Conservation (phyloP, 1,284 basidiomycete species). For the Hymenochaete sp. region DNA sequence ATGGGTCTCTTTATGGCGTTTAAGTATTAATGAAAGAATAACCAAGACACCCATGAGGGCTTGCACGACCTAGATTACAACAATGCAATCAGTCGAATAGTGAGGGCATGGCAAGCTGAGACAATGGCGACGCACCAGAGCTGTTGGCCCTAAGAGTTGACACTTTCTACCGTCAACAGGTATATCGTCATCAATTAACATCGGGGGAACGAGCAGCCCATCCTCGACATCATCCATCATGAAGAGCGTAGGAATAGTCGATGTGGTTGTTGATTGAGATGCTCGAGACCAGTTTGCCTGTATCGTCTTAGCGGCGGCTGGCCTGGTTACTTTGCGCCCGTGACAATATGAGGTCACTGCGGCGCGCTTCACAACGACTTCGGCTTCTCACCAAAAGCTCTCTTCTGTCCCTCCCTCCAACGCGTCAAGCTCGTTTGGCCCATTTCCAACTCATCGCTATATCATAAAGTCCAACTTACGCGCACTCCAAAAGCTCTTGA, state of each 20-base stretch:
- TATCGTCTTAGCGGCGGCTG: too few species aligned
- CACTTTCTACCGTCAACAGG: constrained; percentile 55
- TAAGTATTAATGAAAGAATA: constrained; percentile 77
- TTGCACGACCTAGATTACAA: constrained; percentile 54
- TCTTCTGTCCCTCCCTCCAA: too few species aligned
- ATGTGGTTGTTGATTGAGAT: too few species aligned
- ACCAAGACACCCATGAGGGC: constrained; percentile 84
- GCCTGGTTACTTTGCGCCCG: too few species aligned
- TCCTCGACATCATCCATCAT: not conserved
- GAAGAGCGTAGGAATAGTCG: too few species aligned
- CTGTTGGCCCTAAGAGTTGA: constrained; percentile 57
- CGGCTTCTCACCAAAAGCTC: too few species aligned
- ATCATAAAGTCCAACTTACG: not conserved
- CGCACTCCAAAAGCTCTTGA: not conserved
- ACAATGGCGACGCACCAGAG: constrained; percentile 38
- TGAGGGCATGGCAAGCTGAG: too few species aligned
- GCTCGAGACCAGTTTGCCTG: too few species aligned
- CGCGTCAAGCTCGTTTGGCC: too few species aligned
- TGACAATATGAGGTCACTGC: too few species aligned
- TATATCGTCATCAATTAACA: constrained; percentile 23
- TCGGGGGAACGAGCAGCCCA: not conserved
- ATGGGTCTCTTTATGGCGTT: constrained; percentile 78
- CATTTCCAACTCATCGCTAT: too few species aligned
- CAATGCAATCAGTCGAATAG: not conserved
- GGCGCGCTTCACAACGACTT: too few species aligned